Evolutionary conservation across 1,284 basidiomycete species (phyloP).

Genomic region (Pyrrhoderma lamaoense): DNA sequence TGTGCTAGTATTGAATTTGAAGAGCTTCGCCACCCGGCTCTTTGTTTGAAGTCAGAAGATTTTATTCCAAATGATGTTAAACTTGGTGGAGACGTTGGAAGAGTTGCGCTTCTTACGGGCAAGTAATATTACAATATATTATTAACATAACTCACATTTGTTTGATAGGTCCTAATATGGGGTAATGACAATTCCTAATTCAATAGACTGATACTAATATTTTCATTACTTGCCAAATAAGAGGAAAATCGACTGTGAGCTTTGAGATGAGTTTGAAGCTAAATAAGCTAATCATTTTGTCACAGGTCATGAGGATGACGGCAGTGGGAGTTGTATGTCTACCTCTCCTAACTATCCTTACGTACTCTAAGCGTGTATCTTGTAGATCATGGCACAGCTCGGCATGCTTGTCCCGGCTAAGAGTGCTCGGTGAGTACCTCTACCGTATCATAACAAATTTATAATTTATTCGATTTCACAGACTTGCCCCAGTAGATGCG

Average conservation of each 20-base stretch:
- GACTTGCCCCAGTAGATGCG: constrained; percentile 84
- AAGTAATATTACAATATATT: constrained; percentile 21
- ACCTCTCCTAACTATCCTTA: neutral
- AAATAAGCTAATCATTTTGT: constrained; percentile 3
- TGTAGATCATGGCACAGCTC: constrained; percentile 91
- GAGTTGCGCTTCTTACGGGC: constrained; percentile 88
- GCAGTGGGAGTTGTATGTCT: constrained; percentile 70
- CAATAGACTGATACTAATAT: neutral
- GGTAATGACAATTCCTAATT: constrained; percentile 39
- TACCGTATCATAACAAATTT: neutral
- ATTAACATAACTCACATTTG: neutral
- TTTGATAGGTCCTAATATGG: constrained; percentile 83
- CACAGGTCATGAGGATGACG: constrained; percentile 89
- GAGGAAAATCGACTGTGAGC: constrained; percentile 79
- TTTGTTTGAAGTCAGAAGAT: constrained; percentile 54
- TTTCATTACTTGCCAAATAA: constrained; percentile 27
- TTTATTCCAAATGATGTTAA: constrained; percentile 96
- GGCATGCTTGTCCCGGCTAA: constrained; percentile 96
- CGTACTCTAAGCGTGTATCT: neutral
- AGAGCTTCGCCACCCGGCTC: constrained; percentile 80
- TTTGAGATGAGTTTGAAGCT: neutral
- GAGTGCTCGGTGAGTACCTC: constrained; percentile 54
- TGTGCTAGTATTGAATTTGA: constrained; percentile 75
- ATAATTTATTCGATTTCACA: constrained; percentile 24
- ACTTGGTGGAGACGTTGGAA: constrained; percentile 71